Base-by-base conservation (phyloP, 768 basidiomycete genomes). In the Boletus sp. region DNA sequence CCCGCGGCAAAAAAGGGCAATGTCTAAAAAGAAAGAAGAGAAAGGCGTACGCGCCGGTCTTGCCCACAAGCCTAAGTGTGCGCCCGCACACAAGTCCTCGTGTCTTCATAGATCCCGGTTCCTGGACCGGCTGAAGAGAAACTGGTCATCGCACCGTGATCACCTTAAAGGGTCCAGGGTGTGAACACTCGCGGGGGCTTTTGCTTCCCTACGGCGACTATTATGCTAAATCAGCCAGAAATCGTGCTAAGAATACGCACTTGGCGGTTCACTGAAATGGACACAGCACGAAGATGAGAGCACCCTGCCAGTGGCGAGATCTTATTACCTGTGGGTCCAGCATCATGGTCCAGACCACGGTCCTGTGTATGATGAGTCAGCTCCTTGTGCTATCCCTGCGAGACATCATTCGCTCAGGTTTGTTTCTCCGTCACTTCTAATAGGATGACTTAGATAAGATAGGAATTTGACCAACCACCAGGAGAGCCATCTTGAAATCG, bases 151-250 rank as follows among this genome's bases (percentile, higher is more conserved):
- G 54, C 14, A 24, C 24, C 24, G 37, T n/a, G 17, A 30, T 29
- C 29, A 24, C 14, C 32, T 28, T 53, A 7, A 33, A 36, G 33
- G 12, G 41, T 6, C 37, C n/a, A 33, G 20, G 17, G 44, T 41
- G 57, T 50, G 57, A 64, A 63, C 40, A 18, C 39, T 62, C 58
- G 54, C 62, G 54, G 58, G 4, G 44, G 47, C 2, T 59, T 59
- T 63, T 40, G 12, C 28, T 11, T 46, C 30, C 39, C 41, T 54
- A 24, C 41, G 47, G 51, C 20, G 40, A 30, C 17, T 14, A 15
- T 5, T 24, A 20, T 47, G 44, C 33, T 35, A 35, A 39, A 50
- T 37, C 47, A 20, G n/a, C 47, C 36, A 17, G 18, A 47, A n/a
- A 35, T 12, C 15, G 18, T n/a, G 20, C 33, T 10, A 50, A 29